phyloP scores from a whole-genome alignment of 768 basidiomycete species.

The Chalciporus piperatus region DNA sequence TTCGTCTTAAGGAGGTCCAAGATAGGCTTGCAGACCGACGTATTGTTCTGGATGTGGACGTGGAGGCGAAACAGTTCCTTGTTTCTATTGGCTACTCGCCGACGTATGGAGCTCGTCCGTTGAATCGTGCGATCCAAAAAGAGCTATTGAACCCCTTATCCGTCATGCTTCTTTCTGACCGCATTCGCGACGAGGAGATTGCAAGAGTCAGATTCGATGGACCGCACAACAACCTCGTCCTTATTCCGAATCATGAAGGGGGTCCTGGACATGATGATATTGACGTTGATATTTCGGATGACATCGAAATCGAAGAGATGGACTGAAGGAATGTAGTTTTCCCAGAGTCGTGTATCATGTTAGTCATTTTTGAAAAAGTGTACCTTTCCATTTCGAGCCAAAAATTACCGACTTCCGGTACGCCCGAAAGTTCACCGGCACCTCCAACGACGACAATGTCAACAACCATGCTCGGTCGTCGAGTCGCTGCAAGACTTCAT shows the following conservation, averaged over 20 bases:
- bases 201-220: constrained; percentile 78
- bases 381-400: constrained; percentile 16
- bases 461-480: constrained; percentile 28
- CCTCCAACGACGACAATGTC: constrained; percentile 7
- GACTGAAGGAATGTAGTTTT: constrained; percentile 6
- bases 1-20: constrained; percentile 84
- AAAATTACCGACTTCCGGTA: not conserved
- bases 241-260: constrained; percentile 82
- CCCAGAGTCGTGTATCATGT: too few species aligned
- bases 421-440: not conserved
- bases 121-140: constrained; percentile 87
- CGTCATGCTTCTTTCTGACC: constrained; percentile 77
- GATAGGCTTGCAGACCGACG: constrained; percentile 76
- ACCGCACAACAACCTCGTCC: constrained; percentile 70
- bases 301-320: constrained; percentile 27
- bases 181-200: constrained; percentile 76
- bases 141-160: constrained; percentile 92
- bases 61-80: constrained; percentile 73
- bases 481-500: constrained; percentile 17
- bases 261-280: constrained; percentile 40
- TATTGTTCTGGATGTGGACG: constrained; percentile 75
- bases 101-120: constrained; percentile 86
- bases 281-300: constrained; percentile 64
- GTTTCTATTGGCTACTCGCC: constrained; percentile 76
- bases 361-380: too few species aligned